These are phyloP conservation scores for Anthoceros angustus DNA, from an alignment of 225 moss, liverwort and hornwort genomes.

Conservation along the genomic window DNA sequence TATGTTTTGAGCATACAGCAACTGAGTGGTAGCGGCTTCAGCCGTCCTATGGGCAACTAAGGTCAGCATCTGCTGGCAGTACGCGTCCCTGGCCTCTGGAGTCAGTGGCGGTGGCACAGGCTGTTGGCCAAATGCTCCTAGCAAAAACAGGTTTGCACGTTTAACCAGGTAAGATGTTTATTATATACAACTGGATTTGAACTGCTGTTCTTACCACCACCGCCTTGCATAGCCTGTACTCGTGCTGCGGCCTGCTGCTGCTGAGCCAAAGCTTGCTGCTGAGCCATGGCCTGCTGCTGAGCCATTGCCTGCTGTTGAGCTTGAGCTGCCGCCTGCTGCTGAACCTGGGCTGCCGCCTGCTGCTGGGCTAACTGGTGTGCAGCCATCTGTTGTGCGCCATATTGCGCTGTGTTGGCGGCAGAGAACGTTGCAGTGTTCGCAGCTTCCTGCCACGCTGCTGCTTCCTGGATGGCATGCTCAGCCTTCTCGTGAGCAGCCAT, in stretches of 20 bases:
- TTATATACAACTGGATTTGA: no score
- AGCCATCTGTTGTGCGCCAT: not conserved
- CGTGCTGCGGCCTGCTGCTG: not conserved
- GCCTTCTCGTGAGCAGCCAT: not conserved
- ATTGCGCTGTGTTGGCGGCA: not conserved
- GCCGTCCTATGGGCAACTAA: not conserved
- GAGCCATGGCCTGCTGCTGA: not conserved
- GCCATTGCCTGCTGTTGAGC: not conserved
- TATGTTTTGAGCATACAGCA: not conserved
- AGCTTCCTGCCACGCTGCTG: not conserved
- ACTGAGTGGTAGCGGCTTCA: not conserved
- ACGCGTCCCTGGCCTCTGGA: not conserved
- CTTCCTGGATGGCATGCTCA: not conserved
- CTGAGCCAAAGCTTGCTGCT: not conserved
- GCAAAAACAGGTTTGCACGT: no score
- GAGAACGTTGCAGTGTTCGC: not conserved
- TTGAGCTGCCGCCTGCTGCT: not conserved
- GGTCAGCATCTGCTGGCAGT: not conserved
- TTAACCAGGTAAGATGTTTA: no score
- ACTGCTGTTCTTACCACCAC: no score
- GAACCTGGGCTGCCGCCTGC: not conserved
- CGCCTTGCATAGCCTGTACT: no score
- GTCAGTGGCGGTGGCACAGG: not conserved
- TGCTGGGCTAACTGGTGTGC: not conserved
- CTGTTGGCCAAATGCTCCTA: not conserved